Evolutionary conservation across 176 grass and related monocot species (phyloP).

Genomic region (Poa annua): DNA sequence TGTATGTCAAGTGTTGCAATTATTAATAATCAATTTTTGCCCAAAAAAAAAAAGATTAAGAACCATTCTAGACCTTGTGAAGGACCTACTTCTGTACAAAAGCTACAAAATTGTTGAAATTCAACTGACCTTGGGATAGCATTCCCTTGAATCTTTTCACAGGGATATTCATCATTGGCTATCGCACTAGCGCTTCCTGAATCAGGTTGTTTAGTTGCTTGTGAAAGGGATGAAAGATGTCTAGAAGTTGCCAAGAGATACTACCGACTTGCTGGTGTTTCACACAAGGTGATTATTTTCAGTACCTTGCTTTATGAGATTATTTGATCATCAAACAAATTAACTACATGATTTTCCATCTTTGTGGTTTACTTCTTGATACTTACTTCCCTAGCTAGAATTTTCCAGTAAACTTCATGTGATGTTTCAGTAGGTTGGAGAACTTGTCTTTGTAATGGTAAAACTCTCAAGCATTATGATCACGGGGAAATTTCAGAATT

Average conservation of each 20-base stretch:
- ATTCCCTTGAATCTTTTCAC: constrained; percentile 5
- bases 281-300: constrained; percentile 65
- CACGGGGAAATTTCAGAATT: neutral
- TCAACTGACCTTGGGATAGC: neutral
- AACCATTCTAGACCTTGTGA: neutral
- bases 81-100: neutral
- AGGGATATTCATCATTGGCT: constrained; percentile 97
- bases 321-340: neutral
- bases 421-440: constrained; percentile 3
- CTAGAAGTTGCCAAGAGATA: constrained; percentile 88
- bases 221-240: constrained; percentile 84
- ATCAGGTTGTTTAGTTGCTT: constrained; percentile 85
- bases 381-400: neutral
- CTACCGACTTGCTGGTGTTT: constrained; percentile 77
- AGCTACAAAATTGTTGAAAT: neutral
- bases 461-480: constrained; percentile 34
- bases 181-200: constrained; percentile 86
- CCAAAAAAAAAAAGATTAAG: neutral
- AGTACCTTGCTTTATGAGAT: neutral
- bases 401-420: constrained; percentile 7
- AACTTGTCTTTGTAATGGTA: neutral
- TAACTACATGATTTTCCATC: neutral
- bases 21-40: neutral
- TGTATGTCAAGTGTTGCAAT: constrained; percentile 4
- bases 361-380: neutral